Evolutionary conservation across 257 asterid genomes (phyloP).

Genomic region (Ocimum tenuiflorum): DNA sequence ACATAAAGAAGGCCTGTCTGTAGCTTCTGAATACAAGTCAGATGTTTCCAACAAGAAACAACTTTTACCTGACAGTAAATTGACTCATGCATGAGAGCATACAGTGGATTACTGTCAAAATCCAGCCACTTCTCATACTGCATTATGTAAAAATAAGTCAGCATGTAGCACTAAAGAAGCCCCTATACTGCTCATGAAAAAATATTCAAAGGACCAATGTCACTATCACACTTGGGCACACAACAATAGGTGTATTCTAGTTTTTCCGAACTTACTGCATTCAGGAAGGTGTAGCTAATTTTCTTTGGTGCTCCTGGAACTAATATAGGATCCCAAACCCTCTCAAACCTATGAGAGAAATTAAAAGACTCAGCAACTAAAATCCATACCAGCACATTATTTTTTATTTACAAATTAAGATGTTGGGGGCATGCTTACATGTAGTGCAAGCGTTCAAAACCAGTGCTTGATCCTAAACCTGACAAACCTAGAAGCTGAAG

Average conservation of each 20-base stretch:
- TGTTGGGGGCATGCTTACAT: constrained; percentile 38
- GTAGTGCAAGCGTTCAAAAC: constrained; percentile 90
- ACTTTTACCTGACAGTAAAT: constrained; percentile 97
- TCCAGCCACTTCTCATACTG: constrained; percentile 85
- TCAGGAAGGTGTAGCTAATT: constrained; percentile 73
- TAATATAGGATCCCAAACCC: constrained; percentile 86
- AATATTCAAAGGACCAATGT: neutral
- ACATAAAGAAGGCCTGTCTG: neutral
- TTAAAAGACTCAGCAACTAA: constrained; percentile 5
- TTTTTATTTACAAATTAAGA: constrained; percentile 2
- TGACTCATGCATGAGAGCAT: constrained; percentile 84
- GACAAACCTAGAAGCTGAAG: constrained; percentile 77
- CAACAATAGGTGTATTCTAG: neutral
- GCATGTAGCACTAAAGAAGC: neutral
- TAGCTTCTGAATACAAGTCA: neutral
- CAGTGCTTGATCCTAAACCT: constrained; percentile 70
- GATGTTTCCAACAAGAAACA: constrained; percentile 9
- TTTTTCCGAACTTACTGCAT: constrained; percentile 54
- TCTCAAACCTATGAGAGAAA: constrained; percentile 57
- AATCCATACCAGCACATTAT: neutral
- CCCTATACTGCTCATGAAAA: neutral
- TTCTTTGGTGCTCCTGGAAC: constrained; percentile 69
- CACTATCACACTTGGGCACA: neutral
- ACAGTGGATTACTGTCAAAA: constrained; percentile 76
- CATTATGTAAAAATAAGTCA: constrained; percentile 28